Conservation (phyloP, 331 rosid genomes). For the Malus hybrid region DNA sequence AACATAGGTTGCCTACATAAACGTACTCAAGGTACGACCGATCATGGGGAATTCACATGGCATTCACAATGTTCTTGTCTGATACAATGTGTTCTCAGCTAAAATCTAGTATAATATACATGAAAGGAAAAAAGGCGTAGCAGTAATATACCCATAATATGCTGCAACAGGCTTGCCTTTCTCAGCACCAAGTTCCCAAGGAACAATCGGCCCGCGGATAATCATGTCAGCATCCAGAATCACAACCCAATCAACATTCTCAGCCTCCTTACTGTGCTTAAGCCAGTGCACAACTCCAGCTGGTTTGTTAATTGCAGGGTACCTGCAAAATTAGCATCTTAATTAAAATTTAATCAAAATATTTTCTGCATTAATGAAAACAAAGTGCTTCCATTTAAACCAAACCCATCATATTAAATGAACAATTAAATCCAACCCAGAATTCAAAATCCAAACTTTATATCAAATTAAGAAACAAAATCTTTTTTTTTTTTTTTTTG, state of each 20-base stretch:
- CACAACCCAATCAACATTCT: constrained; percentile 93
- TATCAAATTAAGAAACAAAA: not conserved
- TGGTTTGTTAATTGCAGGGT: constrained; percentile 98
- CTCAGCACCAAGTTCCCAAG: constrained; percentile 99
- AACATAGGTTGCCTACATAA: not conserved
- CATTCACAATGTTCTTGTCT: not conserved
- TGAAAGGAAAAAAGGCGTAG: not conserved
- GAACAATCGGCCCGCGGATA: constrained; percentile 85
- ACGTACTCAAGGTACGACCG: not conserved
- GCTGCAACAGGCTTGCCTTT: constrained; percentile 95
- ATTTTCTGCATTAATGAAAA: not conserved
- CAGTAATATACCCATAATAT: constrained; percentile 66
- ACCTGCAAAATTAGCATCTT: constrained; percentile 45
- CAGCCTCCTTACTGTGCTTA: constrained; percentile 72
- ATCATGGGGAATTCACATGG: not conserved
- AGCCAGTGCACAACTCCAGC: constrained; percentile 99
- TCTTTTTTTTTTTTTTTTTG: too few species aligned
- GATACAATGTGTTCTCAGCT: not conserved
- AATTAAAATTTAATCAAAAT: too few species aligned
- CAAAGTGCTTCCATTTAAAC: not conserved
- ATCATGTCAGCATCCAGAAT: constrained; percentile 97
- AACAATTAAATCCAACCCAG: not conserved
- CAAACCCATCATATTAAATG: not conserved
- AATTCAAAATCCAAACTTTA: not conserved
- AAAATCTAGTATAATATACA: not conserved